Evolutionary conservation across 208 protist species (phyloP).

Genomic region (Leishmania gerbilli): DNA sequence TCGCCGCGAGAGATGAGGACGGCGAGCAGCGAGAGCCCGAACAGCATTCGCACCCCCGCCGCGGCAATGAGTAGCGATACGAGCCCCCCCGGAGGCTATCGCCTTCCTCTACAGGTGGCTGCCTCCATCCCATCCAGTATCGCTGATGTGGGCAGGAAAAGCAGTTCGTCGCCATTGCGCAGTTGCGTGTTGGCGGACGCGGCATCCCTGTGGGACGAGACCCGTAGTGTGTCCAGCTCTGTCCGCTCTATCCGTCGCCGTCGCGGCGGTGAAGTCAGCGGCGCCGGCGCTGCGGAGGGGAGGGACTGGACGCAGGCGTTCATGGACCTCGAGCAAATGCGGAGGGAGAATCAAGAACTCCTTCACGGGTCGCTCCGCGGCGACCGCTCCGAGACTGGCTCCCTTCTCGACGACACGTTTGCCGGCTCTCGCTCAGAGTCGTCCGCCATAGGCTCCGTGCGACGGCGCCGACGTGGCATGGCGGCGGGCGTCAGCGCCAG

Average conservation of each 20-base stretch:
- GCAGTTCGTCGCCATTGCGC: conserved; percentile 5
- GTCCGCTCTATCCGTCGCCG: conserved; percentile 34
- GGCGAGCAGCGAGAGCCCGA: background rate
- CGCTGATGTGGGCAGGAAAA: background rate
- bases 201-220: conserved; percentile 18
- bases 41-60: background rate
- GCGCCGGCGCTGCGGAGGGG: conserved; percentile 16
- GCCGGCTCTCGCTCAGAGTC: conserved; percentile 12
- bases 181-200: background rate
- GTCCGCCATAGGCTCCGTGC: conserved; percentile 17
- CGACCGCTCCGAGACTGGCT: conserved; percentile 1
- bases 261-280: conserved; percentile 29
- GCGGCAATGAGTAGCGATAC: background rate
- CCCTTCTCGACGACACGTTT: conserved; percentile 12
- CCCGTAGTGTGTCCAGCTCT: conserved; percentile 40
- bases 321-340: conserved; percentile 65
- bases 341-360: conserved; percentile 69
- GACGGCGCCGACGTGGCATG: conserved; percentile 13
- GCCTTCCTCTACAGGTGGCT: conserved; percentile 1
- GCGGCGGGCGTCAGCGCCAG: background rate
- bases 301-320: conserved; percentile 48
- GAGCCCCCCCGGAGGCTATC: background rate
- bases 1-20: background rate
- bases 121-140: background rate
- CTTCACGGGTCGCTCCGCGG: conserved; percentile 34